phyloP scores from a whole-genome alignment of 2,329 filamentous ascomycete species.

The Botrytis deweyae region DNA sequence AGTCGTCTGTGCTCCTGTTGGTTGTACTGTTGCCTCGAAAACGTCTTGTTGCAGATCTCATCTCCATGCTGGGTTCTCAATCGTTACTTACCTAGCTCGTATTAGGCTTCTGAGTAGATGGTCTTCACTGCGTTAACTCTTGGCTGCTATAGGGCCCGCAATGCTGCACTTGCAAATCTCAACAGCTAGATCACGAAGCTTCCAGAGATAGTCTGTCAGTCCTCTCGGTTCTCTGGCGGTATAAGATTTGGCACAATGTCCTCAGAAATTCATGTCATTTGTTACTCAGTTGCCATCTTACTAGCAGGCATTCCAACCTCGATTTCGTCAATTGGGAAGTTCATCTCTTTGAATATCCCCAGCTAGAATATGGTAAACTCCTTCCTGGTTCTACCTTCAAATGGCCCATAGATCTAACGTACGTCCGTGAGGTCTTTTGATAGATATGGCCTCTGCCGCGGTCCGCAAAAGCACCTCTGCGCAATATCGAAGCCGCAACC shows the following conservation, averaged over 20 bases:
- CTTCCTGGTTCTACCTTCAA: too few relatives aligned
- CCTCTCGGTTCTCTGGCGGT: not conserved
- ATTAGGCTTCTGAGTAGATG: not conserved
- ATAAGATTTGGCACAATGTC: not conserved
- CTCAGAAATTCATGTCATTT: not conserved
- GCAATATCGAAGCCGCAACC: not conserved
- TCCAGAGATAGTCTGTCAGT: not conserved
- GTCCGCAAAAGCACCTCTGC: not conserved
- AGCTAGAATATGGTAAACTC: not conserved
- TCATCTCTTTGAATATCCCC: not conserved
- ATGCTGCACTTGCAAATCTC: not conserved
- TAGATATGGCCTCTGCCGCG: not conserved
- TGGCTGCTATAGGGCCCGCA: too few relatives aligned
- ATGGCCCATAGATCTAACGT: not conserved
- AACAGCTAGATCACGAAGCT: not conserved
- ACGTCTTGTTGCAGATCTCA: not conserved
- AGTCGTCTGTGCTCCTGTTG: not conserved
- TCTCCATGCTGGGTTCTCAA: not conserved
- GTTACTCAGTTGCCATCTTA: not conserved
- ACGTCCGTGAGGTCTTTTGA: not conserved
- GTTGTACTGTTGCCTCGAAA: not conserved
- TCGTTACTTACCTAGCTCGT: not conserved
- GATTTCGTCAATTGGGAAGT: not conserved
- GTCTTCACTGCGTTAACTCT: not conserved
- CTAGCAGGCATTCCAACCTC: not conserved